Evolutionary conservation across 345 rosid genomes (phyloP).

Genomic region (Zanthoxylum bungeanum): DNA sequence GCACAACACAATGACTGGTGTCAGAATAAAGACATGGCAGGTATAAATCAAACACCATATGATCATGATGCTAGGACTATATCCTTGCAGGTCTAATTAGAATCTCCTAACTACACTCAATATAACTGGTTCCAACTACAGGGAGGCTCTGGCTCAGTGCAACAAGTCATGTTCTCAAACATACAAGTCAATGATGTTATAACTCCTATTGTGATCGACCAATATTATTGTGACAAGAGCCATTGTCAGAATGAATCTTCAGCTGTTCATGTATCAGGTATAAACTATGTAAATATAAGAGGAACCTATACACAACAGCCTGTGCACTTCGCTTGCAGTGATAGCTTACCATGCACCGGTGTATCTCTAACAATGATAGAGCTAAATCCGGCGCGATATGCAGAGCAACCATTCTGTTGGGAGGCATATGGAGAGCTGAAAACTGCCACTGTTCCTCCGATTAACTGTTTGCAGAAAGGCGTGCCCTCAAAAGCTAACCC

Average conservation of each 20-base stretch:
- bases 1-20: slow-evolving; percentile 60
- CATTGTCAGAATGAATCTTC: slow-evolving; percentile 64
- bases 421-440: slow-evolving; percentile 71
- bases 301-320: slow-evolving; percentile 77
- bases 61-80: neutral
- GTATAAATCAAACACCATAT: slow-evolving; percentile 25
- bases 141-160: slow-evolving; percentile 92
- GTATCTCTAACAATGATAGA: slow-evolving; percentile 53
- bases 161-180: slow-evolving; percentile 80
- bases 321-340: slow-evolving; percentile 79
- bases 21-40: slow-evolving; percentile 97
- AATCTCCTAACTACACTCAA: neutral
- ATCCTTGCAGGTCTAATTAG: neutral
- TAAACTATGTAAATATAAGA: slow-evolving; percentile 61
- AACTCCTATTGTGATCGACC: slow-evolving; percentile 80
- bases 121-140: slow-evolving; percentile 18
- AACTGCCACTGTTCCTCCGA: slow-evolving; percentile 59
- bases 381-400: slow-evolving; percentile 46
- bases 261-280: slow-evolving; percentile 69
- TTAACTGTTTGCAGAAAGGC: slow-evolving; percentile 56
- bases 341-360: slow-evolving; percentile 71
- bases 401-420: slow-evolving; percentile 66
- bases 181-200: slow-evolving; percentile 70
- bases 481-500: slow-evolving; percentile 30
- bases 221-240: slow-evolving; percentile 67